Base-by-base conservation (phyloP, 2,329 filamentous ascomycete species). In the Aspergillus sergii region DNA sequence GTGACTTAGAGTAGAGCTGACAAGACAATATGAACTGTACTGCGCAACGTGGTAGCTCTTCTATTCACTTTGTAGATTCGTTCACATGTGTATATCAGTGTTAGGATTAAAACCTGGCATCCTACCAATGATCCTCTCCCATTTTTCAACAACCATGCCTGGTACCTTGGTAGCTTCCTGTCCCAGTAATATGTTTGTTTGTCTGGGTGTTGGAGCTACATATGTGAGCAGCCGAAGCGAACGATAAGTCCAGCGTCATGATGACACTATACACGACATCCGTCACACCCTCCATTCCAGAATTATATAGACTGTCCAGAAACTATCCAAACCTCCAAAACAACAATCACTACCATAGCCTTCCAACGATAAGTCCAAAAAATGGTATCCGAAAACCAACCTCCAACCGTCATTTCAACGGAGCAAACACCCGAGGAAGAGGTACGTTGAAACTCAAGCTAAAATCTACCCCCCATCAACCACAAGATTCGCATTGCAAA, bases 401-500 rank as follows among this genome's bases (percentile, higher is more conserved):
- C 60, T 7, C 60, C 56, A 28, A 62, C 60, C 56, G 50, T 59
- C 14, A 46, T 62, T n/a, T 39, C 56, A 1, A 48, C 60, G 7
- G 28, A 36, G 6, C 60, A 62, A 28, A 62, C 56, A 10, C 60
- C 60, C 3, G 60, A 59, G 10, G 60, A 62, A 55, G 45, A 54
- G 60, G 60, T 62, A 56, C 21, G 43, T 23, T 21, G 45, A 14
- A 48, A 8, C 45, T 4, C 6, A 3, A 12, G 32, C 19, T 19
- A 43, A 10, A 43, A n/a, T 21, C 3, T 21, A 43, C 21, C 7
- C 10, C 11, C 12, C 2, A 50, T 28, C 12, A 50, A 7, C 21
- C 11, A 28, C 23, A 23, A 50, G 19, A 4, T 9, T 23, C 23
- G 1, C 12, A 26, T 11, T 5, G 26, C 1, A 26, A 14, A 23